Evolutionary conservation across 148 eudicot species (phyloP).

Genomic region (Rhododendron kiyosumense): DNA sequence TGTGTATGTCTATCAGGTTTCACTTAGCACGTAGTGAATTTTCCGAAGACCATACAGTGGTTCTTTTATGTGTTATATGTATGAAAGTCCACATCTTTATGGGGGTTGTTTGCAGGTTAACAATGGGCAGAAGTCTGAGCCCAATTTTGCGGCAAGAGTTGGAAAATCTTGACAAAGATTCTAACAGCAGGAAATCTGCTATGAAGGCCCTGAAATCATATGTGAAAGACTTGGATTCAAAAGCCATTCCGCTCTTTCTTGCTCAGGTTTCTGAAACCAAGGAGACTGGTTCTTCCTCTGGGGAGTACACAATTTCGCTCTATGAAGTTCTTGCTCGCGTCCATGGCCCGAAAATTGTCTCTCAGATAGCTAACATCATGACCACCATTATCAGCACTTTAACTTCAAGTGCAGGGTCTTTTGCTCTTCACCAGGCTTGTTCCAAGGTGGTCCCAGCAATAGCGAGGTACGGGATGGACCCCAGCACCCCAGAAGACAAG

Average conservation of each 20-base stretch:
- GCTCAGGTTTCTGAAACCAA: conserved; percentile 93
- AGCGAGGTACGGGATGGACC: conserved; percentile 85
- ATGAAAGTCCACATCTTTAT: not conserved
- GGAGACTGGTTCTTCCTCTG: conserved; percentile 53
- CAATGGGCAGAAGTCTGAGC: conserved; percentile 70
- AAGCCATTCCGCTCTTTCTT: conserved; percentile 82
- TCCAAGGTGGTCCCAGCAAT: conserved; percentile 93
- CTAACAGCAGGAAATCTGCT: conserved; percentile 78
- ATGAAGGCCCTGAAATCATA: conserved; percentile 82
- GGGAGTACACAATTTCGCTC: conserved; percentile 88
- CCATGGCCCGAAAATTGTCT: conserved; percentile 84
- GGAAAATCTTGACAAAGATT: conserved; percentile 80
- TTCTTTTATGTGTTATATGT: not conserved
- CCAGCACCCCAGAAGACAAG: conserved; percentile 65
- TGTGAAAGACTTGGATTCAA: conserved; percentile 85
- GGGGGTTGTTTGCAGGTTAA: conserved; percentile 10
- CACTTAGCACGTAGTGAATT: not conserved
- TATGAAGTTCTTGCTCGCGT: conserved; percentile 93
- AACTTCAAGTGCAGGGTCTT: conserved; percentile 72
- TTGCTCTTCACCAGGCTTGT: conserved; percentile 95
- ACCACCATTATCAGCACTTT: conserved; percentile 61
- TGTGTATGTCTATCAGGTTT: not conserved
- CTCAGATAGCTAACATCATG: conserved; percentile 86
- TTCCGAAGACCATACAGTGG: not conserved
- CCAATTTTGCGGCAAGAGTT: conserved; percentile 74